Base-by-base conservation (phyloP, 495 filamentous ascomycete genomes). In the Beverwykella pulmonaria region DNA sequence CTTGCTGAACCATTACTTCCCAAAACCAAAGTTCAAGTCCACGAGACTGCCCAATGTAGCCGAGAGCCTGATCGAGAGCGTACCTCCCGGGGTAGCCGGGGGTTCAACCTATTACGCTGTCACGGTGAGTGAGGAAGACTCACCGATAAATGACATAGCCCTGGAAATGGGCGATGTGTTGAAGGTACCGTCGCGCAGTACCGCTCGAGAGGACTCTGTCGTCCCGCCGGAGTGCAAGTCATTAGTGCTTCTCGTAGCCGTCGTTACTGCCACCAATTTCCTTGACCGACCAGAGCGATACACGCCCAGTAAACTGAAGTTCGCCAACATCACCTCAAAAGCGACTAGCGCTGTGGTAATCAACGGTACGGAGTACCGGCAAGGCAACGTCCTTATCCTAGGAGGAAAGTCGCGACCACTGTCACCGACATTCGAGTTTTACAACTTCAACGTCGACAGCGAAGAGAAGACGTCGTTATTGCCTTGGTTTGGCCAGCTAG, bases 401-500 rank as follows among this genome's bases (percentile, higher is more conserved):
- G 57, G 22, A 20, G 57, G 57, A 14, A 60, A 25, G 17, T 15
- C 26, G 25, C 1, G 57, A 20, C 57, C 57, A 8, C 19, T 48
- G 29, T 14, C 2, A 48, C 57, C 57, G 17, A 19, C 20, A 29
- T 49, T 60, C 14, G 57, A 60, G 41, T 60, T 60, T 25, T 60
- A 48, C 44, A 48, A 39, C 15, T 60, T 60, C 36, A 30, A 57
- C n/a, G 25, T 49, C 41, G 57, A 60, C 19, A 19, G 57, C 26
- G 39, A 32, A 32, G 36, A 60, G 3, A n/a, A 23, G n/a, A 19
- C 8, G 3, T n/a, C 36, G 8, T 20, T 57, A n/a, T 17, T 48
- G 1, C 57, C 44, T 29, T 57, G 54, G 29, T 57, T 57, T 23
- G 54, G 54, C 10, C 2, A 57, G 36, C 15, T 39, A 17, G 15